phyloP scores from a whole-genome alignment of 306 rosid genomes.

The Clitoria ternatea region DNA sequence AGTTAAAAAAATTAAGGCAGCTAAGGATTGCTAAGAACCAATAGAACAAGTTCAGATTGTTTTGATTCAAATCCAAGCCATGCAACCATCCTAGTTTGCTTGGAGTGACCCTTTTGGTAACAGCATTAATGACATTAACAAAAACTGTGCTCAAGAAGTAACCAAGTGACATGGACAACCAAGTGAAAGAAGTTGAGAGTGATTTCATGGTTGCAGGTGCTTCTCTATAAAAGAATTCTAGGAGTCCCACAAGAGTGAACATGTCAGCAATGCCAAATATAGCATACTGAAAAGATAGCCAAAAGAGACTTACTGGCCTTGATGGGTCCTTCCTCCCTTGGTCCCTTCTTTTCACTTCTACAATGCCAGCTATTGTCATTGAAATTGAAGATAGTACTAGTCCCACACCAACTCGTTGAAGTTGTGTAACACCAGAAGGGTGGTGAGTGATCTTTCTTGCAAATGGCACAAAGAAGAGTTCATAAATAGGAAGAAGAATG shows the following conservation, averaged over 20 bases:
- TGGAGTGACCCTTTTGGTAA: slow-evolving; percentile 50
- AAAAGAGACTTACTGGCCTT: slow-evolving; percentile 58
- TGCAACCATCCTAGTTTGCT: slow-evolving; percentile 72
- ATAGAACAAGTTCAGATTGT: slow-evolving; percentile 66
- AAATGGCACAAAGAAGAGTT: slow-evolving; percentile 68
- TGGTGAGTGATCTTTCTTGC: slow-evolving; percentile 68
- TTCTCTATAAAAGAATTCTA: slow-evolving; percentile 82
- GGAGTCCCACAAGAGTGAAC: slow-evolving; percentile 81
- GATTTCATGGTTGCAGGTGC: slow-evolving; percentile 78
- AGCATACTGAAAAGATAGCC: slow-evolving; percentile 78
- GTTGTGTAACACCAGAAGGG: slow-evolving; percentile 80
- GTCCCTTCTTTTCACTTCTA: slow-evolving; percentile 66
- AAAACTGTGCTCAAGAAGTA: slow-evolving; percentile 65
- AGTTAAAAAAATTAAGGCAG: slow-evolving; percentile 63
- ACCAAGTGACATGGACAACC: slow-evolving; percentile 62
- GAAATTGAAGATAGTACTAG: slow-evolving; percentile 62
- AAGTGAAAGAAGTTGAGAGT: slow-evolving; percentile 73
- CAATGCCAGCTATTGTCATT: slow-evolving; percentile 67
- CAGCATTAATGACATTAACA: slow-evolving; percentile 54
- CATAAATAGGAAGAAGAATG: slow-evolving; percentile 65
- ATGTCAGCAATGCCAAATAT: slow-evolving; percentile 88
- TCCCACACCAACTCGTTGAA: slow-evolving; percentile 83
- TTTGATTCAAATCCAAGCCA: slow-evolving; percentile 49
- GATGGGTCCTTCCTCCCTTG: slow-evolving; percentile 41
- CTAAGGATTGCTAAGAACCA: slow-evolving; percentile 88